Evolutionary conservation across 2,329 filamentous ascomycete genomes (phyloP), one percentile per base, ranked within the genome.

Genomic region (Diaporthe nobilis): DNA sequence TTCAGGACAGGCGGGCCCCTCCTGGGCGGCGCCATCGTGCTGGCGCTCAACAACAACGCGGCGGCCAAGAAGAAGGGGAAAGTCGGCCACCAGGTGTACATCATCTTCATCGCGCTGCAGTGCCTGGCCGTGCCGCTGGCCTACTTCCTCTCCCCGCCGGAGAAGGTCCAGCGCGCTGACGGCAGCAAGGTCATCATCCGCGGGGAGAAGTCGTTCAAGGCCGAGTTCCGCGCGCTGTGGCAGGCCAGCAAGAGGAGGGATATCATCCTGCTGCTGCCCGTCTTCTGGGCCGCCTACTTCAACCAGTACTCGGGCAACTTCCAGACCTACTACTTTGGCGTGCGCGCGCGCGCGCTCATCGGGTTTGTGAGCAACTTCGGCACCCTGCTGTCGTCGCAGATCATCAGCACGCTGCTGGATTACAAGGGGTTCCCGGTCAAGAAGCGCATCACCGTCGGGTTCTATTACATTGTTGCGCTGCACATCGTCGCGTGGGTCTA

Each of bases 1-100:
- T 85, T 84, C 63, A 83, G 84, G 25, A 84, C 84, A 20, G 80
- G 82, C 2, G 86, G 85, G 0, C 84, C 85, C 28, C 86, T 89
- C 31, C 84, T 90, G 6, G 88, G 88, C 15, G 88, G 87, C 4
- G 84, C 87, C 2, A 88, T 89, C 77, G 86, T 86, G 25, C 82
- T 90, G 3, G 88, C 84, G 0, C 79, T 90, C 8, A 90, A 88
- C 77, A 81, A 82, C 49, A 81, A 81, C 47, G 78, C 81, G 12
- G 82, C 83, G 39, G 63, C 63, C 17, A 68, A 68, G 63, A 82
- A 84, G 0, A 79, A 80, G 3, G 85, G 85, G 17, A 83, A 83
- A 17, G 82, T 85, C 1, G 81, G 81, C 0, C 82, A 81, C 25
- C 79, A 84, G n/a, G 87, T 85, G 1, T 87, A 87, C 74, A 83